A percentile compares a stretch with the other conserved stretches of the same genome.
phyloP scores from a whole-genome alignment of 2,329 filamentous ascomycete genomes.

The Cyphellophora europaea region DNA sequence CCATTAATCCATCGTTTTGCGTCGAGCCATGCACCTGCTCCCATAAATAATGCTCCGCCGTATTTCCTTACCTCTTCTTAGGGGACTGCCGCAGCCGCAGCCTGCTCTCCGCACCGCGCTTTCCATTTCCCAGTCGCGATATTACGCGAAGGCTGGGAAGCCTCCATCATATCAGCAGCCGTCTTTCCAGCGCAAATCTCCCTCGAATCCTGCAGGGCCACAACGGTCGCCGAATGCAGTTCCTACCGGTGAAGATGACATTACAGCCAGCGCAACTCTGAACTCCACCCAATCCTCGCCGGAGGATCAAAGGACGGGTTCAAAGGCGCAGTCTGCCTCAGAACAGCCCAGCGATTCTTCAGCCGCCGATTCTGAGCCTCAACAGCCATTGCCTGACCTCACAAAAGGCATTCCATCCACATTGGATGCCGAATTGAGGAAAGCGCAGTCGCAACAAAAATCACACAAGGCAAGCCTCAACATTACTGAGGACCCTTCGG shows the following conservation, averaged over 20 bases:
- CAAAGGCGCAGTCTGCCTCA: too few species aligned
- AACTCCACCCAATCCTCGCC: too few species aligned
- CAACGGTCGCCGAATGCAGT: background rate
- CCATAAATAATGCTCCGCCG: conserved; percentile 3
- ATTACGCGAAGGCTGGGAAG: background rate
- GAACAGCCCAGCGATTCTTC: background rate
- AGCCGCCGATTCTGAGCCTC: conserved; percentile 27
- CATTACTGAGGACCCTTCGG: conserved; percentile 43
- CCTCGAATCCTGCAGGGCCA: background rate
- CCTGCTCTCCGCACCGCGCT: background rate
- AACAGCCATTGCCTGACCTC: conserved; percentile 72
- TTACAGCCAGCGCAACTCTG: background rate
- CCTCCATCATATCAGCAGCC: background rate
- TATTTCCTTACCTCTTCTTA: conserved; percentile 1
- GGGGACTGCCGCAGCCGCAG: background rate
- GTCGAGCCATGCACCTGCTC: too few species aligned
- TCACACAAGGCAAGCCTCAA: conserved; percentile 35
- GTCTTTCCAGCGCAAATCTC: background rate
- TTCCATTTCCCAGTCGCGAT: background rate
- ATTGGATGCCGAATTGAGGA: conserved; percentile 63
- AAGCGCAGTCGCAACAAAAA: conserved; percentile 23
- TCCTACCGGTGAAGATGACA: background rate
- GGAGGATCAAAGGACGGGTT: too few species aligned
- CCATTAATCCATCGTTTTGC: too few species aligned
- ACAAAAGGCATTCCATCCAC: conserved; percentile 94